Evolutionary conservation across 1,284 basidiomycete genomes (phyloP), one percentile per base, ranked within the genome.

Genomic region (Fomitopsis palustris): DNA sequence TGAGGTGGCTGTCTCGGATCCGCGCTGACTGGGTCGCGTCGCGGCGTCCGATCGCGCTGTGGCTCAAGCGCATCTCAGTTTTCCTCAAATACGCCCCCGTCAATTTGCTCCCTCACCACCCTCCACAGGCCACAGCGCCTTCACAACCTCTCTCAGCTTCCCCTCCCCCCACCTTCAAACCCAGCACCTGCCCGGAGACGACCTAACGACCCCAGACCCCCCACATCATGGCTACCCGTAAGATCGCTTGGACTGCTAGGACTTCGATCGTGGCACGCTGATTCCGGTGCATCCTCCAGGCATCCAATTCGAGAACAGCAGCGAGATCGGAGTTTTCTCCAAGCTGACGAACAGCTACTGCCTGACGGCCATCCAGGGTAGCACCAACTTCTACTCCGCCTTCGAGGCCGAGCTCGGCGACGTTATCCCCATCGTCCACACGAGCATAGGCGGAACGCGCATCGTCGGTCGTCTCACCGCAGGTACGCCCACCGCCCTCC

Each of bases 331-430:
- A 70, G 94, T 96, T 51, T 96, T 95, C 78, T 79, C 93, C 70
- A 97, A 93, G 79, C 86, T 96, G 69, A 98, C 96, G 70, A 98
- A 99, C 82, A 90, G 86, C 72, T 97, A 96, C 83, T 96, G 95
- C 76, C 86, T 97, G 54, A 86, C 87, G 67, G 93, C 95, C 59
- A 87, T 97, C 68, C 93, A 95, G 70, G 96, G 96, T 69, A 95
- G 94, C 73, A 90, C 95, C 68, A 99, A 99, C 80, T 99, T 99
- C 72, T 98, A 97, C 83, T 96, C 95, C 31, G 90, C 93, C 33
- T 99, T 98, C 72, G 95, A 99, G 80, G 86, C 90, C 66, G 96
- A 98, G 74, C 87, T 98, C 41, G 87, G 86, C 61, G 96, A 97
- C 72, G 88, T 98, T 58, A 85, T 98, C 69, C 96, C 96, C 63